Percentiles rank a stretch among this genome's conserved stretches.
Evolutionary conservation across 148 eudicot species (phyloP).

Genomic region (Rhododendron henanense): DNA sequence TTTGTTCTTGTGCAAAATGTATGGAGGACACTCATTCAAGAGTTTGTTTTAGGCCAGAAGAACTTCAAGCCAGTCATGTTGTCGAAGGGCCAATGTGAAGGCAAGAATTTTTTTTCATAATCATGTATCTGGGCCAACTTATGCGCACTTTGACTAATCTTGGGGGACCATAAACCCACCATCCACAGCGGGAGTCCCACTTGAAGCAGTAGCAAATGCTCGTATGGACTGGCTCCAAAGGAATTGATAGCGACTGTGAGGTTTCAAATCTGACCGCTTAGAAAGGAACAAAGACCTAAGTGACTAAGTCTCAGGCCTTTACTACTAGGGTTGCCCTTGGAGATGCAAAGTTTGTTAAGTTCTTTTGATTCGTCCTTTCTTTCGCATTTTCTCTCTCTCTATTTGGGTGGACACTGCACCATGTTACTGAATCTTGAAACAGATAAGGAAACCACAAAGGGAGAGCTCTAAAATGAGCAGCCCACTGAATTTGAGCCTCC

Average conservation of each 20-base stretch:
- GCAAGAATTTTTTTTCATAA: neutral
- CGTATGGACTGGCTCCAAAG: too few relatives aligned
- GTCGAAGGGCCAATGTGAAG: neutral
- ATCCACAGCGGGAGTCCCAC: too few relatives aligned
- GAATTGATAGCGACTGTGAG: too few relatives aligned
- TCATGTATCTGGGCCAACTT: too few relatives aligned
- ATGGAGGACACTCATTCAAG: neutral
- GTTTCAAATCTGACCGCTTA: too few relatives aligned
- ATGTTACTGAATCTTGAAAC: neutral
- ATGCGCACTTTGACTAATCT: too few relatives aligned
- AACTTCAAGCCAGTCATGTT: neutral
- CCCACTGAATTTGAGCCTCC: conserved; percentile 33
- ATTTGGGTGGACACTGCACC: neutral
- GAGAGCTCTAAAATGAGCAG: conserved; percentile 39
- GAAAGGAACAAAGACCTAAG: too few relatives aligned
- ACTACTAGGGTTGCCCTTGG: too few relatives aligned
- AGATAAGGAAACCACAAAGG: conserved; percentile 22
- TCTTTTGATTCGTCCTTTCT: neutral
- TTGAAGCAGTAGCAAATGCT: too few relatives aligned
- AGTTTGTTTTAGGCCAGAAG: neutral
- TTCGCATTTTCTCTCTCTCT: neutral
- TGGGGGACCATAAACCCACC: too few relatives aligned
- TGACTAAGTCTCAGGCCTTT: fast-evolving
- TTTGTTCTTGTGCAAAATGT: neutral
- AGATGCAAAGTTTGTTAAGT: neutral